Conservation (phyloP, 169 alveolate species). For the Cryptosporidium felis region DNA sequence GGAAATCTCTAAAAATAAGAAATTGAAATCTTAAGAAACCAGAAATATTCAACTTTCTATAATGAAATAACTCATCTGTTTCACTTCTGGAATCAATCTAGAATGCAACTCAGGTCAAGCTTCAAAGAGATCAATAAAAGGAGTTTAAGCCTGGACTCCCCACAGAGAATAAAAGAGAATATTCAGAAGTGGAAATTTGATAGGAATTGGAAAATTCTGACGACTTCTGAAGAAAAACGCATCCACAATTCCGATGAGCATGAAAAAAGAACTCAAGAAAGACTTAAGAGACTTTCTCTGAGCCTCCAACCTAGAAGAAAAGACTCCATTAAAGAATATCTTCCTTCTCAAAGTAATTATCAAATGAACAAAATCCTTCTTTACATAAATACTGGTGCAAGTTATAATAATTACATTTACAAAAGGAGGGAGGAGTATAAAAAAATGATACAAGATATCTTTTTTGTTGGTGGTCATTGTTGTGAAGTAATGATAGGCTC, state of each 20-base stretch:
- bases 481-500: slow-evolving; percentile 38
- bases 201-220: background rate
- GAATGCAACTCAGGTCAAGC: background rate
- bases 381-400: slow-evolving; percentile 61
- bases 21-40: too few relatives aligned
- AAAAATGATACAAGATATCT: slow-evolving; percentile 17
- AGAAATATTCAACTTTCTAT: background rate
- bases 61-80: background rate
- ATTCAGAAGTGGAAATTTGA: background rate
- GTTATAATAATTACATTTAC: slow-evolving; percentile 15
- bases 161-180: background rate
- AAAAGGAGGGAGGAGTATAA: background rate
- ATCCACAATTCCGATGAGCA: too few relatives aligned
- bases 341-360: background rate
- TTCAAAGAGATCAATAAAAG: background rate
- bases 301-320: background rate
- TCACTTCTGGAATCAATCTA: background rate
- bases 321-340: background rate
- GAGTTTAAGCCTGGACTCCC: slow-evolving; percentile 1
- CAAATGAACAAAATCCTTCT: slow-evolving; percentile 13
- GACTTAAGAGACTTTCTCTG: background rate
- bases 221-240: too few relatives aligned
- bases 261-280: slow-evolving; percentile 22
- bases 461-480: slow-evolving; percentile 20
- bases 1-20: too few relatives aligned